These are phyloP conservation scores for Leccinum angustisporum DNA, from an alignment of 1,284 basidiomycete species.

Conservation along the genomic window DNA sequence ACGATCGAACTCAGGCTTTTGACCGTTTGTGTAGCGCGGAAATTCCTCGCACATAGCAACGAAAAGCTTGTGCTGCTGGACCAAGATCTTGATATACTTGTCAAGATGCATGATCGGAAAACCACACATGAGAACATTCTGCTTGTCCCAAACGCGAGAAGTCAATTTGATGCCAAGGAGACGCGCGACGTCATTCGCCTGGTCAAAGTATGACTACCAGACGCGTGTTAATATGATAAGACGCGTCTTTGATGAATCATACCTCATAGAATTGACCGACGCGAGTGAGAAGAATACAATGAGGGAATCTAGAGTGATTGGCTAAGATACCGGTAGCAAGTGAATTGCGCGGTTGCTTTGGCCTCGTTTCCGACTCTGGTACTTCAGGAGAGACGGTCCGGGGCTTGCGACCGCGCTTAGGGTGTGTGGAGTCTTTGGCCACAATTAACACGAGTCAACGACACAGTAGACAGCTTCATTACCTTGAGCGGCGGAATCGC, in stretches of 20 bases:
- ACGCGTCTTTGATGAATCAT: constrained; percentile 14
- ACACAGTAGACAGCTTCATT: background rate
- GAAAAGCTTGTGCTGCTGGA: constrained; percentile 78
- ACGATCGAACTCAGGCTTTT: constrained; percentile 63
- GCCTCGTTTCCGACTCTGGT: constrained; percentile 2
- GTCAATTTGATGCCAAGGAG: constrained; percentile 83
- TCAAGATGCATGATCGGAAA: constrained; percentile 87
- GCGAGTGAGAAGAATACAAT: constrained; percentile 86
- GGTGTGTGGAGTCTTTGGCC: constrained; percentile 6
- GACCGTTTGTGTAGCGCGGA: constrained; percentile 46
- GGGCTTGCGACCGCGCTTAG: constrained; percentile 25
- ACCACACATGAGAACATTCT: constrained; percentile 79
- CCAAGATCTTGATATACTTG: constrained; percentile 83
- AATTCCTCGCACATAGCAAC: constrained; percentile 95
- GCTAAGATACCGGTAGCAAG: constrained; percentile 70
- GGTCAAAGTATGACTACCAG: constrained; percentile 86
- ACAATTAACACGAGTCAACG: constrained; percentile 1
- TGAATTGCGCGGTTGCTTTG: constrained; percentile 44
- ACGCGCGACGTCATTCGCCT: constrained; percentile 76
- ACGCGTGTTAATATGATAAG: constrained; percentile 9
- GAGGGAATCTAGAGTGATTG: constrained; percentile 78
- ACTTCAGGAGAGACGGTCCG: background rate
- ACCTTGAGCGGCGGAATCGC: constrained; percentile 11
- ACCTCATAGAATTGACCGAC: constrained; percentile 97
- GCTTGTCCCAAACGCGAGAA: constrained; percentile 67